Base-by-base conservation (phyloP, 306 rosid species). In the Sesbania bispinosa region DNA sequence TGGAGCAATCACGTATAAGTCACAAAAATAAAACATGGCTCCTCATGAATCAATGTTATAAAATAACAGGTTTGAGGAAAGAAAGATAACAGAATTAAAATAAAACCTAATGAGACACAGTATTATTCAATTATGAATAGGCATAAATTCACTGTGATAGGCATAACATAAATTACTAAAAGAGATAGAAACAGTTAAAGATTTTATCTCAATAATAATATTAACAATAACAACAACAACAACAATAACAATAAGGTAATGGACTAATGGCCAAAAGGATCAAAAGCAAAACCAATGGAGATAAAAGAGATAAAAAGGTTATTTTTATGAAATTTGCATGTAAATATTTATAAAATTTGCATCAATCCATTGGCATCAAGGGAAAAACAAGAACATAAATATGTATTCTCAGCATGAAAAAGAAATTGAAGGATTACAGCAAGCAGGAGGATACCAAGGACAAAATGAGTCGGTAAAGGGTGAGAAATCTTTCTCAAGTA, bases 391-490 rank as follows among this genome's bases (percentile, higher is more conserved):
- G 39, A 73, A 72, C 36, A 61, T 60, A 50, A 33, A 67, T 8
- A 50, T 43, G 45, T 52, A 18, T 24, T 71, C 29, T 59, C 32
- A 59, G 36, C 51, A 32, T 10, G 68, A 18, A 77, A 60, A 63
- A 65, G 30, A 65, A 47, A 59, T 9, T 51, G 43, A 81, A 20
- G n/a, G 62, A 27, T 16, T 38, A 32, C 67, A 68, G 27, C 24
- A 80, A 69, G 73, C 63, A 42, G 62, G 76, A 51, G 53, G 48
- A 53, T 85, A 92, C 98, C 98, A 13, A 92, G 92, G 57, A 86
- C 98, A 84, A 92, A 92, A 82, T 92, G 98, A 63, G 85, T 82
- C n/a, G 98, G 98, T 57, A 92, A 74, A 54, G 91, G 46, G 3
- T 57, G 85, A 53, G 96, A 90, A 69, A 83, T 80, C 82, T 67